Evolutionary conservation across 1,139 yeast species (phyloP).

Genomic region (Yamadazyma songkhlaensis): DNA sequence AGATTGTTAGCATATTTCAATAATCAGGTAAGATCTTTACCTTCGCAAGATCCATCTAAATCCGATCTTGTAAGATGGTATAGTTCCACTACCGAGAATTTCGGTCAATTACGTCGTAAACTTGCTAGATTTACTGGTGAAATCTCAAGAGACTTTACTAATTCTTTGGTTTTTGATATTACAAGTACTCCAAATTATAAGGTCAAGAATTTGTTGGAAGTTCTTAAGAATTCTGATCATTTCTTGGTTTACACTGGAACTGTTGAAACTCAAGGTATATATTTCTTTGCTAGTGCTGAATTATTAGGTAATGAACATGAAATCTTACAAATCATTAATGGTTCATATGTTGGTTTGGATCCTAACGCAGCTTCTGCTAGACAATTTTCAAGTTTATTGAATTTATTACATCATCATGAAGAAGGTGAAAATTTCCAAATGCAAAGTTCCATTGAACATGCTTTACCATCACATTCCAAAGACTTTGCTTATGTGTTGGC

Average conservation of each 20-base stretch:
- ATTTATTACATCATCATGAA: slow-evolving; percentile 18
- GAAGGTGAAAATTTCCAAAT: slow-evolving; percentile 17
- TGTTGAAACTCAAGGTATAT: slow-evolving; percentile 72
- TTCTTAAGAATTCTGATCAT: slow-evolving; percentile 64
- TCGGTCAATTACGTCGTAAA: slow-evolving; percentile 83
- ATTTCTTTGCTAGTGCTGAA: slow-evolving; percentile 66
- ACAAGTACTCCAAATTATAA: slow-evolving; percentile 46
- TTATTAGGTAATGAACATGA: slow-evolving; percentile 45
- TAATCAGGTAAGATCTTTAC: slow-evolving; percentile 68
- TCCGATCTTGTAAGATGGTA: slow-evolving; percentile 78
- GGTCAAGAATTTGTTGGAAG: slow-evolving; percentile 53
- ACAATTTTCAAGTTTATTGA: slow-evolving; percentile 32
- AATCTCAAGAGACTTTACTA: slow-evolving; percentile 70
- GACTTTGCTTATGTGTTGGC: slow-evolving; percentile 66
- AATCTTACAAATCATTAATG: slow-evolving; percentile 41
- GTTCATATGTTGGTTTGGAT: slow-evolving; percentile 42
- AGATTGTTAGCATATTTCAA: slow-evolving; percentile 70
- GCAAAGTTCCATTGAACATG: slow-evolving; percentile 14
- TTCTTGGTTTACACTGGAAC: slow-evolving; percentile 76
- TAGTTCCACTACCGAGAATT: slow-evolving; percentile 76
- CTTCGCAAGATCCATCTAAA: slow-evolving; percentile 41
- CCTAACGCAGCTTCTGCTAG: slow-evolving; percentile 21
- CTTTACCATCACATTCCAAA: slow-evolving; percentile 23
- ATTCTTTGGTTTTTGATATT: slow-evolving; percentile 67
- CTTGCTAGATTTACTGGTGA: slow-evolving; percentile 73